A percentile compares a stretch with the other conserved stretches of the same genome.
These are phyloP conservation scores for Eucalyptus lansdowneana DNA, from an alignment of 345 rosid species.

Conservation along the genomic window DNA sequence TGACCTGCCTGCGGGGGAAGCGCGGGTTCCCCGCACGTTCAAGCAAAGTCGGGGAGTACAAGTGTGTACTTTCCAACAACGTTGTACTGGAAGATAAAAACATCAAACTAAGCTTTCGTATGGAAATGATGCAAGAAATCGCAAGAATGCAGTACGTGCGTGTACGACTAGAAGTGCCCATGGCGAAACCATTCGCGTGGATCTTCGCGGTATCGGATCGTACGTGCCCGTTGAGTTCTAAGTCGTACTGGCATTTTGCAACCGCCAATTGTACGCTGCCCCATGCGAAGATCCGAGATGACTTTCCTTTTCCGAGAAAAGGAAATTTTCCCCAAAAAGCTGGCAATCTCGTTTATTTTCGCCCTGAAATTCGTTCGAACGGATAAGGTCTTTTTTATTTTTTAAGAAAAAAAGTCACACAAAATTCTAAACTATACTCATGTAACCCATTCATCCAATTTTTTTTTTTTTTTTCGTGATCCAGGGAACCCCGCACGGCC, in stretches of 20 bases:
- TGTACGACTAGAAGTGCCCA: neutral
- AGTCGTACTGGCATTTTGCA: neutral
- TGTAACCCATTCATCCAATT: neutral
- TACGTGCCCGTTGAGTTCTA: neutral
- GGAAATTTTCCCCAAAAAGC: neutral
- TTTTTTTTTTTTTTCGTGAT: too few relatives aligned
- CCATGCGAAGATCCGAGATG: neutral
- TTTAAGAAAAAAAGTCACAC: too few relatives aligned
- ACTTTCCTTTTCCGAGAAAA: neutral
- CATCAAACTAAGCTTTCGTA: neutral
- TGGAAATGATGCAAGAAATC: neutral
- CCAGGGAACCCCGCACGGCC: accelerated
- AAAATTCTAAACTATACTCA: too few relatives aligned
- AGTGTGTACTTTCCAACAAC: neutral
- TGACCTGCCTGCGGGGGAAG: neutral
- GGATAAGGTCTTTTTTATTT: neutral
- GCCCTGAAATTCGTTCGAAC: neutral
- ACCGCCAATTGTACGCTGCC: neutral
- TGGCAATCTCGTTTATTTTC: neutral
- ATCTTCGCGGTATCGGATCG: neutral
- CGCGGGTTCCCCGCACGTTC: neutral
- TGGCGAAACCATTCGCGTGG: neutral
- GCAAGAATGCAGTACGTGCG: neutral
- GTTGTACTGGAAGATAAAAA: neutral
- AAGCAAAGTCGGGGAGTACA: neutral